Conservation (phyloP, 306 rosid species). For the Cicer bijugum region DNA sequence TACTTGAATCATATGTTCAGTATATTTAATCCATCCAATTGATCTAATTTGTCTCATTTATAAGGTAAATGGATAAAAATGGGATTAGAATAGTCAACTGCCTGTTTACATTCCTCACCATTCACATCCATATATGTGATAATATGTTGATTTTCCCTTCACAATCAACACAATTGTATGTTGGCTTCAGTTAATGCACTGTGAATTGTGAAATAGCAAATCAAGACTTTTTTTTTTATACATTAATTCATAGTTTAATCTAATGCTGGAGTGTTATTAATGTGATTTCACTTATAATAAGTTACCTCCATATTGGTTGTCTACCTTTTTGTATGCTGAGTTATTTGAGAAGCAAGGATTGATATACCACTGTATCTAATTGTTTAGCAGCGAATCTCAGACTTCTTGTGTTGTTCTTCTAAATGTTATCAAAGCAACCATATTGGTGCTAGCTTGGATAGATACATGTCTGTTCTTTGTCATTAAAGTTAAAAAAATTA, state of each 20-base stretch:
- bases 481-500: not conserved
- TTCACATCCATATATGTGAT: not conserved
- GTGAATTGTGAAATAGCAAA: not conserved
- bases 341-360: slow-evolving; percentile 3
- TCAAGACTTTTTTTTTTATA: not conserved
- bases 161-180: not conserved
- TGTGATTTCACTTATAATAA: not conserved
- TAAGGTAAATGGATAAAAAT: not conserved
- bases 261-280: slow-evolving; percentile 2
- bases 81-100: not conserved
- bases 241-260: slow-evolving; percentile 9
- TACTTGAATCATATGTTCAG: not conserved
- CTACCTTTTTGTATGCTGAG: not conserved
- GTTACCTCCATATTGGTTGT: slow-evolving; percentile 15
- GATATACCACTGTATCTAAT: not conserved
- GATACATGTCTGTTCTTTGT: slow-evolving; percentile 8
- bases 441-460: slow-evolving; percentile 27
- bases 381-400: not conserved
- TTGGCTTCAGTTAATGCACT: not conserved
- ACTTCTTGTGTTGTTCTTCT: slow-evolving; percentile 8
- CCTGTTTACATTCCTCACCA: not conserved
- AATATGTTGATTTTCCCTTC: not conserved
- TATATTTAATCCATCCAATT: not conserved
- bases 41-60: not conserved
- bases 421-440: not conserved